Evolutionary conservation across 2,329 filamentous ascomycete species (phyloP), one percentile per base, ranked within the genome.

Genomic region (Fusarium sp.): DNA sequence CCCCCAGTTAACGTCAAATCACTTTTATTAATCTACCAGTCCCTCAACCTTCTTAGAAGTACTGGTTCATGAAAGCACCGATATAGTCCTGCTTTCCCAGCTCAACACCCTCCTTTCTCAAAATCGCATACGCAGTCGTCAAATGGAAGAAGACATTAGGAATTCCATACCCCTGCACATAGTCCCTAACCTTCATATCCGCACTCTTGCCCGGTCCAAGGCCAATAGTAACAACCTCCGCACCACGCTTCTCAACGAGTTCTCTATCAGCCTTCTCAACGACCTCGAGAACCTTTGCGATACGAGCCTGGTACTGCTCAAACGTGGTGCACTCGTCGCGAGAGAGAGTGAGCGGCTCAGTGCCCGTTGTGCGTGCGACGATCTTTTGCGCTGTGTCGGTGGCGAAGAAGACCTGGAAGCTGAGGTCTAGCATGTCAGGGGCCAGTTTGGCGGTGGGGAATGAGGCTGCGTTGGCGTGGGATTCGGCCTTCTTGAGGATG

Each of bases 141-240:
- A 88, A 72, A 77, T 93, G 91, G 81, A 93, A 93, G 82, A 85
- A 91, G 73, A 91, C 80, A 76, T 92, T 91, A 28, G 91, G 90
- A 47, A 90, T 61, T 8, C 81, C 84, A 78, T 86, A 89, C 7
- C 81, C 80, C 44, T 80, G 76, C 28, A 88, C 76, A 76, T 89
- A 92, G 5, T 82, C 79, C 50, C 72, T 35, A 53, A 72, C 77
- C 39, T 72, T 64, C 54, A 82, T 59, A 44, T 76, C 41, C 36
- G 65, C 76, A n/a, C 57, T 69, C 66, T 77, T 79, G 39, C 71
- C 69, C 24, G 77, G 72, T 4, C 82, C 82, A 11, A 83, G n/a
- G 6, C 71, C 77, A 9, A 83, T 56, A 26, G 70, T 63, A n/a
- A 84, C 77, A 9, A 50, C 68, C 42, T 79, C 77, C 22, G 63